These are phyloP conservation scores for Papilionanthe hybrid DNA, from an alignment of 116 monocot species.

Conservation along the genomic window DNA sequence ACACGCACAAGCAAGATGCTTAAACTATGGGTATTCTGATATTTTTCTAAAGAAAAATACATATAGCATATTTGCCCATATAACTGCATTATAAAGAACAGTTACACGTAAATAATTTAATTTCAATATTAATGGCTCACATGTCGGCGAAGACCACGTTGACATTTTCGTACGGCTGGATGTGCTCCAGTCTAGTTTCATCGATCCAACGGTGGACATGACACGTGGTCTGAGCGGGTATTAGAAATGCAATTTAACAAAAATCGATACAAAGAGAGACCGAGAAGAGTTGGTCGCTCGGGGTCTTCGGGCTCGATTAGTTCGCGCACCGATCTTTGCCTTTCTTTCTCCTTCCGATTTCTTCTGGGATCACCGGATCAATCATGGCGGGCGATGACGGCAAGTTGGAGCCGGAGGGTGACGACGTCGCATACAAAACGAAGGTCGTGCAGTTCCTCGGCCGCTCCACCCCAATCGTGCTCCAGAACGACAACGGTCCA, in stretches of 20 bases:
- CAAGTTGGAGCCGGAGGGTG: slow-evolving; percentile 14
- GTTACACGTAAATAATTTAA: neutral
- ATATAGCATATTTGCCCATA: no score
- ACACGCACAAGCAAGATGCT: no score
- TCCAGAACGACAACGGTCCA: slow-evolving; percentile 97
- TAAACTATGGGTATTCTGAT: no score
- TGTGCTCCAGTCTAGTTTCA: neutral
- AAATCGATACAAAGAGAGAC: neutral
- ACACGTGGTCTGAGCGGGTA: neutral
- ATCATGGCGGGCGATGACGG: slow-evolving; percentile 9
- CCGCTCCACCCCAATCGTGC: slow-evolving; percentile 74
- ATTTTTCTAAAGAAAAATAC: no score
- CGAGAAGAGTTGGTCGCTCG: neutral
- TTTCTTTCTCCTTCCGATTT: neutral
- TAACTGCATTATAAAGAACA: neutral
- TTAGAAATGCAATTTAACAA: neutral
- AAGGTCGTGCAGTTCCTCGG: slow-evolving; percentile 83
- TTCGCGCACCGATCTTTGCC: neutral
- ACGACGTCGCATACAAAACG: slow-evolving; percentile 62
- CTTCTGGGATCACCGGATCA: neutral
- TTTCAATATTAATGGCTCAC: neutral
- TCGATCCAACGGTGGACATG: neutral
- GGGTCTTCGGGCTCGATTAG: neutral
- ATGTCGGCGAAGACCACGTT: neutral
- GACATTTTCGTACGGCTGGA: neutral